Evolutionary conservation across 1,284 basidiomycete genomes (phyloP).

Genomic region (Papiliotrema nemorosa): DNA sequence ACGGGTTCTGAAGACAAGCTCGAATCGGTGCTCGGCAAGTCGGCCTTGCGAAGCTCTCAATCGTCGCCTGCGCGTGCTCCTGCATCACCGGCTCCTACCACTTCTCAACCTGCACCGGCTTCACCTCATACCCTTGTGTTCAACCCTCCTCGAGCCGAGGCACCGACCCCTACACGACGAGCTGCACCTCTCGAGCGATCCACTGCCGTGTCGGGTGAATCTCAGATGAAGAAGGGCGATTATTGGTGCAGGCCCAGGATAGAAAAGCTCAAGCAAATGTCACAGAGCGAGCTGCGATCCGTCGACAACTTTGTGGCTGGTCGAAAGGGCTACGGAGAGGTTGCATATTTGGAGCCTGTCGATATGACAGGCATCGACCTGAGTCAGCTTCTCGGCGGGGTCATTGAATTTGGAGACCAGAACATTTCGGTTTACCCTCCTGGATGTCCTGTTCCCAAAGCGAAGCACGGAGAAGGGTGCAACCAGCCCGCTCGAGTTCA

Average conservation of each 20-base stretch:
- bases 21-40: constrained; percentile 46
- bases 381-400: constrained; percentile 75
- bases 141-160: constrained; percentile 13
- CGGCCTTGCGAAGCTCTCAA: constrained; percentile 24
- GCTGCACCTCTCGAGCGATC: constrained; percentile 28
- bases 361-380: constrained; percentile 84
- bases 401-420: constrained; percentile 85
- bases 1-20: constrained; percentile 34
- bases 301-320: constrained; percentile 74
- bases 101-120: not conserved
- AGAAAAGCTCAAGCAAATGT: constrained; percentile 61
- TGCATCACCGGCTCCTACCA: constrained; percentile 6
- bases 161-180: constrained; percentile 11
- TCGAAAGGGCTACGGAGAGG: constrained; percentile 83
- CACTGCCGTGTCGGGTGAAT: constrained; percentile 25
- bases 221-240: constrained; percentile 69
- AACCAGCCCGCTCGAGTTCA: constrained; percentile 82
- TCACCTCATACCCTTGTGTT: constrained; percentile 18
- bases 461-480: constrained; percentile 79
- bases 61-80: constrained; percentile 9
- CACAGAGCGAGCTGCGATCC: constrained; percentile 66
- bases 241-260: constrained; percentile 83
- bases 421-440: constrained; percentile 94
- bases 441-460: constrained; percentile 59
- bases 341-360: constrained; percentile 85